phyloP scores from a whole-genome alignment of 768 basidiomycete genomes.

The Boletus rubroflammeus region DNA sequence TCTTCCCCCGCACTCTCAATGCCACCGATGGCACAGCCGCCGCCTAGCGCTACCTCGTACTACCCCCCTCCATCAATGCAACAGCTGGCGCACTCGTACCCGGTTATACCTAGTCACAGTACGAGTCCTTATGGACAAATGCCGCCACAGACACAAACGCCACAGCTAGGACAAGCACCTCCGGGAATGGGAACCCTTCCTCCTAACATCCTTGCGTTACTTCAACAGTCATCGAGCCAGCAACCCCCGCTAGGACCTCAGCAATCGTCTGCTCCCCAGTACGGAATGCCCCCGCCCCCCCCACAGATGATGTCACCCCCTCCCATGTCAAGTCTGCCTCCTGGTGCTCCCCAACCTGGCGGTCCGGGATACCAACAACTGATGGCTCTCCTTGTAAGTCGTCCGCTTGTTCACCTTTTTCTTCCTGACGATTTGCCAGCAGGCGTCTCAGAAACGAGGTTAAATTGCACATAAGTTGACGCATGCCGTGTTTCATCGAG shows the following conservation, averaged over 20 bases:
- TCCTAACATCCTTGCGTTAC: conserved; percentile 64
- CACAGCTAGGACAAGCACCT: conserved; percentile 35
- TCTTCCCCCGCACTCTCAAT: conserved; percentile 35
- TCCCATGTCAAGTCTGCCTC: conserved; percentile 39
- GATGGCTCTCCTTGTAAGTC: conserved; percentile 64
- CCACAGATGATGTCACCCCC: conserved; percentile 44
- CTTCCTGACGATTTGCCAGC: neutral
- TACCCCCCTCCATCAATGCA: conserved; percentile 41
- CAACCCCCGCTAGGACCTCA: conserved; percentile 32
- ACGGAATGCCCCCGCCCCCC: conserved; percentile 40
- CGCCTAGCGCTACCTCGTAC: conserved; percentile 35
- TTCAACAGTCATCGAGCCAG: conserved; percentile 50
- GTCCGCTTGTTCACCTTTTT: neutral
- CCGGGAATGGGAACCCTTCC: conserved; percentile 44
- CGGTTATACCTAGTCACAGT: conserved; percentile 16
- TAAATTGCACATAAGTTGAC: neutral
- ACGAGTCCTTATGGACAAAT: conserved; percentile 30
- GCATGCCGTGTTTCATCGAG: neutral
- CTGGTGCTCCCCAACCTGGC: conserved; percentile 41
- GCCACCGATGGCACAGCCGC: conserved; percentile 31
- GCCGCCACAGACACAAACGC: conserved; percentile 26
- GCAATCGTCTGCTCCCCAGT: conserved; percentile 27
- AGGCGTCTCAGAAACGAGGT: conserved; percentile 31
- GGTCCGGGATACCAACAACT: conserved; percentile 55
- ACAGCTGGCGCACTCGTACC: conserved; percentile 23